Evolutionary conservation across 2,329 filamentous ascomycete species (phyloP).

Genomic region (Xylariaceae sp.): DNA sequence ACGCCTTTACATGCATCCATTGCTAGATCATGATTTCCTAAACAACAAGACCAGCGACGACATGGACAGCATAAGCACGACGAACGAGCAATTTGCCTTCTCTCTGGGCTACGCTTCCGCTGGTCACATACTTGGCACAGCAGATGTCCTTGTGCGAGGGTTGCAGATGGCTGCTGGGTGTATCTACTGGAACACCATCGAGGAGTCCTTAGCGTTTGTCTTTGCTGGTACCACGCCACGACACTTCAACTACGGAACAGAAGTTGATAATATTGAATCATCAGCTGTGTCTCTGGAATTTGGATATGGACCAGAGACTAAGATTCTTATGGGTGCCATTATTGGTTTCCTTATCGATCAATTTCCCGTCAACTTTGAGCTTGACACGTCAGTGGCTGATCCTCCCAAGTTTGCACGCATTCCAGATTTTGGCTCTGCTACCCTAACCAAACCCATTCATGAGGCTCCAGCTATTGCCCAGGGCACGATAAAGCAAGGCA

Average conservation of each 20-base stretch:
- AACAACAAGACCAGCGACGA: constrained; percentile 22
- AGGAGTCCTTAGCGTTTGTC: constrained; percentile 54
- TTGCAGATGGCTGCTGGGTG: constrained; percentile 55
- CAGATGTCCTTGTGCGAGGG: constrained; percentile 51
- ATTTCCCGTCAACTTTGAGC: constrained; percentile 55
- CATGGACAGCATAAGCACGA: constrained; percentile 33
- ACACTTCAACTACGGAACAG: constrained; percentile 20
- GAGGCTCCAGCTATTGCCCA: constrained; percentile 33
- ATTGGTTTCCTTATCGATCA: constrained; percentile 57
- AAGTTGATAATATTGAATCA: constrained; percentile 12
- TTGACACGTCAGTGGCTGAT: constrained; percentile 44
- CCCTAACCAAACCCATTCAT: constrained; percentile 30
- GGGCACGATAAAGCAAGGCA: constrained; percentile 29
- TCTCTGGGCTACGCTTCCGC: constrained; percentile 63
- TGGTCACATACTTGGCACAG: constrained; percentile 54
- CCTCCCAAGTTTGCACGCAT: constrained; percentile 36
- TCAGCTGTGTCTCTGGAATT: constrained; percentile 29
- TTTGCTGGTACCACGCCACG: constrained; percentile 38
- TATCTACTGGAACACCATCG: constrained; percentile 59
- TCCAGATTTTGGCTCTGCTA: constrained; percentile 35
- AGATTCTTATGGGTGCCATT: constrained; percentile 49
- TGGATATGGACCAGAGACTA: constrained; percentile 51
- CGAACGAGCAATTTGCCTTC: constrained; percentile 44
- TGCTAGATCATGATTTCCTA: constrained; percentile 35
- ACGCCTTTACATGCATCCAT: constrained; percentile 51